Evolutionary conservation across 768 basidiomycete genomes (phyloP).

Genomic region (Mycena pura): DNA sequence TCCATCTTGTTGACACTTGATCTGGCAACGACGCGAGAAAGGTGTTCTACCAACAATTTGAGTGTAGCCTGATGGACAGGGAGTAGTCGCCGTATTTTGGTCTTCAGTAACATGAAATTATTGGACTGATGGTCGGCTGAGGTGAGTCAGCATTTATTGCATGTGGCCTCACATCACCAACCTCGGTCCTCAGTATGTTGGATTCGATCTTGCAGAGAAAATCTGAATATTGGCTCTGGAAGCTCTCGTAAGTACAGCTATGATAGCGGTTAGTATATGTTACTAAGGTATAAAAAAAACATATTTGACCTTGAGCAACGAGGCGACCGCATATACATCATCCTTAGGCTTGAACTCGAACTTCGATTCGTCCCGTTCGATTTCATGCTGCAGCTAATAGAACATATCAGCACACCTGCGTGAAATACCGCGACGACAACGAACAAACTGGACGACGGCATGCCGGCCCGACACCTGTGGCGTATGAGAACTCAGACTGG

Average conservation of each 20-base stretch:
- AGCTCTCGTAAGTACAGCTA: conserved; percentile 85
- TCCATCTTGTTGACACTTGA: conserved; percentile 89
- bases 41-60: conserved; percentile 81
- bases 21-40: conserved; percentile 73
- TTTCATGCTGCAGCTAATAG: conserved; percentile 78
- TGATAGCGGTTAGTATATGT: conserved; percentile 6
- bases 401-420: not conserved
- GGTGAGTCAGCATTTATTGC: not conserved
- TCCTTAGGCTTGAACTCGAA: conserved; percentile 80
- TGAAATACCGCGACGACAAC: conserved; percentile 27
- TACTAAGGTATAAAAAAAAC: not conserved
- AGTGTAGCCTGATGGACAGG: conserved; percentile 86
- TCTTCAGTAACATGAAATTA: conserved; percentile 79
- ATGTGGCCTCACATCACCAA: conserved; percentile 38
- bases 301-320: conserved; percentile 77
- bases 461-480: conserved; percentile 82
- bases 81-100: conserved; percentile 85
- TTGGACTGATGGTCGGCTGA: conserved; percentile 75
- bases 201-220: conserved; percentile 78
- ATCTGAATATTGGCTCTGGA: conserved; percentile 89
- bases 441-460: conserved; percentile 81
- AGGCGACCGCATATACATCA: conserved; percentile 85
- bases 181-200: conserved; percentile 83
- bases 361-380: conserved; percentile 80
- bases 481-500: conserved; percentile 1